Conservation (phyloP, 129 eudicot genomes). For the Calendula officinalis region DNA sequence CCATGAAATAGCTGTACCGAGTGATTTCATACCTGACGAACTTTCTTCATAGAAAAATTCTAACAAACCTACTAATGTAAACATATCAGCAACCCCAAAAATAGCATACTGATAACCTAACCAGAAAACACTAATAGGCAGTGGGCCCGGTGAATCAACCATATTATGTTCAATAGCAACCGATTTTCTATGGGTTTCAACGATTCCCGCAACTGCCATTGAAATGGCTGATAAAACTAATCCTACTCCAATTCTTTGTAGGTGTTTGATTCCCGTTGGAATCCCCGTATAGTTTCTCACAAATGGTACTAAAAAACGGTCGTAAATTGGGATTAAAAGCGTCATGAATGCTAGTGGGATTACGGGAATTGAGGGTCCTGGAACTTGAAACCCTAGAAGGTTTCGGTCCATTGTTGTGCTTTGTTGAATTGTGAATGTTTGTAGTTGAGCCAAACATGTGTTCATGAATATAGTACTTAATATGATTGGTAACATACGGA, state of each 20-base stretch:
- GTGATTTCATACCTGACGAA: constrained; percentile 70
- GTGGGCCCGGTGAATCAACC: constrained; percentile 62
- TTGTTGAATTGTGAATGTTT: constrained; percentile 80
- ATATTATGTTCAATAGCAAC: constrained; percentile 51
- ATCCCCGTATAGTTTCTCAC: constrained; percentile 54
- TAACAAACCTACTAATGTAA: constrained; percentile 65
- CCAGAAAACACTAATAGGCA: constrained; percentile 74
- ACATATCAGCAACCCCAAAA: constrained; percentile 80
- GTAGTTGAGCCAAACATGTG: constrained; percentile 81
- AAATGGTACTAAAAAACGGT: constrained; percentile 59
- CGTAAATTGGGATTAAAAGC: constrained; percentile 61
- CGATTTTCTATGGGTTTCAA: constrained; percentile 63
- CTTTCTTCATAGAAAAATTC: constrained; percentile 83
- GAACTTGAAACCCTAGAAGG: constrained; percentile 56
- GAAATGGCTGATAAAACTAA: constrained; percentile 66
- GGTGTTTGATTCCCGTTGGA: constrained; percentile 68
- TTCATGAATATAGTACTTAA: constrained; percentile 79
- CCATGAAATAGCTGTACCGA: constrained; percentile 75
- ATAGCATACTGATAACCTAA: constrained; percentile 63
- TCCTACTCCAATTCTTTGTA: constrained; percentile 70
- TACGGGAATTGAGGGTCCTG: constrained; percentile 65
- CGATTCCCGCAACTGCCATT: constrained; percentile 61
- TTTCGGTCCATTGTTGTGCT: constrained; percentile 65
- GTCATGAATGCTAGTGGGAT: constrained; percentile 57
- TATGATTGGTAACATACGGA: constrained; percentile 78